Evolutionary conservation across 306 rosid species (phyloP).

Genomic region (Glycine latifolia): DNA sequence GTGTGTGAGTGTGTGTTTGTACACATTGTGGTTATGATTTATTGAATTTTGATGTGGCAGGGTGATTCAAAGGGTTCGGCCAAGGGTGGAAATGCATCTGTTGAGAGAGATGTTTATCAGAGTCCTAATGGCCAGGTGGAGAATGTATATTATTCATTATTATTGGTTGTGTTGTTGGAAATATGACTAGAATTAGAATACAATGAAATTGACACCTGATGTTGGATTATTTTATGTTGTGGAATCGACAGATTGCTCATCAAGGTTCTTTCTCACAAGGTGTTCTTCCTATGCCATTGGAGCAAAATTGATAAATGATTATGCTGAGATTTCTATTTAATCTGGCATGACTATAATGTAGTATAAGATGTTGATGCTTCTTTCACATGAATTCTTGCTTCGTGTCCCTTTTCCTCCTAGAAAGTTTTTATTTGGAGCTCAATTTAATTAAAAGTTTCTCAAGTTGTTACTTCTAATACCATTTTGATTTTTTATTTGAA

Average conservation of each 20-base stretch:
- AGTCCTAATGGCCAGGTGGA: slow-evolving; percentile 71
- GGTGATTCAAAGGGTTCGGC: slow-evolving; percentile 87
- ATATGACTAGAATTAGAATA: neutral
- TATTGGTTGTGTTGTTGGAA: neutral
- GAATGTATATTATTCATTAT: neutral
- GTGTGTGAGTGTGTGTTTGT: neutral
- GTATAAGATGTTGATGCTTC: slow-evolving; percentile 6
- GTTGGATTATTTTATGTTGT: slow-evolving; percentile 31
- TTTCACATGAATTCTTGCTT: neutral
- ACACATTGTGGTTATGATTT: neutral
- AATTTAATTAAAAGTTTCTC: too few species aligned
- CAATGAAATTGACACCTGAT: slow-evolving; percentile 36
- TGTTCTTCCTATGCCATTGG: slow-evolving; percentile 26
- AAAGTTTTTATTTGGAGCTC: neutral
- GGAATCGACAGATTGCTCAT: slow-evolving; percentile 59
- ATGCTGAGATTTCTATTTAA: slow-evolving; percentile 1
- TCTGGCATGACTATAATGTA: slow-evolving; percentile 11
- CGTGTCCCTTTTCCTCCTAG: neutral
- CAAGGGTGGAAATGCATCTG: slow-evolving; percentile 77
- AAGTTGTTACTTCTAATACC: too few species aligned
- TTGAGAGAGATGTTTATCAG: slow-evolving; percentile 68
- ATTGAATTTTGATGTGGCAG: slow-evolving; percentile 50
- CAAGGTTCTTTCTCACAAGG: slow-evolving; percentile 81
- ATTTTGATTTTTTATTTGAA: too few species aligned
- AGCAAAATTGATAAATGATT: slow-evolving; percentile 12